Conservation (phyloP, 768 basidiomycete genomes). For the Punctularia strigosozonata region DNA sequence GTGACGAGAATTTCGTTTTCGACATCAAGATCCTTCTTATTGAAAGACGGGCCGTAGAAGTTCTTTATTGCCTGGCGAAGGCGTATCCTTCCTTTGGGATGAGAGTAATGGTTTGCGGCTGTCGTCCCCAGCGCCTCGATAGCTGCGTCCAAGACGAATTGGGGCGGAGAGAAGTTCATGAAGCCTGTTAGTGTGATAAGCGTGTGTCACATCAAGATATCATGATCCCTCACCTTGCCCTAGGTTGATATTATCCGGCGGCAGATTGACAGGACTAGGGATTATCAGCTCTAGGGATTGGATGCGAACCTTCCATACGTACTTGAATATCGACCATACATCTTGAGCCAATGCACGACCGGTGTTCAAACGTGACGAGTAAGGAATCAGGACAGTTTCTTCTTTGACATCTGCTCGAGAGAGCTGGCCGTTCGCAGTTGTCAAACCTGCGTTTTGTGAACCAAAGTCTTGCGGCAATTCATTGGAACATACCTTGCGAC, state of each 20-base stretch:
- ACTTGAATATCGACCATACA: slow-evolving; percentile 93
- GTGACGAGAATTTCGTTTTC: slow-evolving; percentile 89
- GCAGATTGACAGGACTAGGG: slow-evolving; percentile 73
- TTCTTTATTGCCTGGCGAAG: slow-evolving; percentile 79
- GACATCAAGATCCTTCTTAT: slow-evolving; percentile 63
- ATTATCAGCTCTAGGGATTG: slow-evolving; percentile 3
- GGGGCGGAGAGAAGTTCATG: slow-evolving; percentile 85
- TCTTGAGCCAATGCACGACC: slow-evolving; percentile 73
- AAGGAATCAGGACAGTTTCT: slow-evolving; percentile 45
- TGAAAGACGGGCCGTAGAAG: slow-evolving; percentile 59
- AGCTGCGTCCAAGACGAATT: slow-evolving; percentile 69
- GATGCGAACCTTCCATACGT: slow-evolving; percentile 11
- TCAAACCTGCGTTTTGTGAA: too few species aligned
- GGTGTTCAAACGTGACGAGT: slow-evolving; percentile 60
- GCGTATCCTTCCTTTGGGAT: slow-evolving; percentile 80
- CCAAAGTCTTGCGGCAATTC: too few species aligned
- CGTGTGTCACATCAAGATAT: too few species aligned
- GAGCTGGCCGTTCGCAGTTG: too few species aligned
- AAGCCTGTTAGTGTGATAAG: slow-evolving; percentile 47
- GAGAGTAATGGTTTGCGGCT: slow-evolving; percentile 76
- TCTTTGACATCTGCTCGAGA: too few species aligned
- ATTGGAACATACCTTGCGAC: too few species aligned
- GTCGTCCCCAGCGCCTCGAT: slow-evolving; percentile 52
- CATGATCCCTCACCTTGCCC: slow-evolving; percentile 56
- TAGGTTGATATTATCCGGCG: slow-evolving; percentile 87